Evolutionary conservation across 805 yeast genomes (phyloP).

Genomic region (Metschnikowia amazonensis): DNA sequence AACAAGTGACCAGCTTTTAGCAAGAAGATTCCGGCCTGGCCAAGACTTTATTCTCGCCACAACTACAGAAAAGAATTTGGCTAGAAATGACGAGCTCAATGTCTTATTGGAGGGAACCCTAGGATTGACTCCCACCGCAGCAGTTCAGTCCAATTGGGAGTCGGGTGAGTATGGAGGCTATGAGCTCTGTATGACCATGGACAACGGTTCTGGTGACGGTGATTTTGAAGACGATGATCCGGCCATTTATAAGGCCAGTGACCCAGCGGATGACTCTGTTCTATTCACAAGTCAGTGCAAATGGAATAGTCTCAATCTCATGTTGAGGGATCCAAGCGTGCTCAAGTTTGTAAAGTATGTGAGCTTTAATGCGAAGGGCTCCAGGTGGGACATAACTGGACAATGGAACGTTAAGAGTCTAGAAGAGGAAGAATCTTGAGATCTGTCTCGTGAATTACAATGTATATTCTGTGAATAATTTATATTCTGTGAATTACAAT

Average conservation of each 20-base stretch:
- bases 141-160: constrained; percentile 67
- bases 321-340: constrained; percentile 81
- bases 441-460: too few species aligned
- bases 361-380: constrained; percentile 80
- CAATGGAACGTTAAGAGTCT: constrained; percentile 69
- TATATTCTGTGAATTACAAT: too few species aligned
- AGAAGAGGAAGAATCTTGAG: constrained; percentile 34
- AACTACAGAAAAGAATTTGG: constrained; percentile 39
- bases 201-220: constrained; percentile 43
- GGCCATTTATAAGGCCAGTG: constrained; percentile 63
- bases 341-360: constrained; percentile 90
- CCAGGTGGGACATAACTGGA: constrained; percentile 85
- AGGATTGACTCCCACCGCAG: constrained; percentile 66
- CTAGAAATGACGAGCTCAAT: constrained; percentile 35
- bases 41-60: constrained; percentile 92
- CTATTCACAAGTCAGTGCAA: constrained; percentile 74
- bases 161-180: constrained; percentile 92
- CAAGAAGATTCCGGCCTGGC: constrained; percentile 92
- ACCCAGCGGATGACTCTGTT: constrained; percentile 67
- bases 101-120: constrained; percentile 73
- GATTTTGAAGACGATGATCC: constrained; percentile 67
- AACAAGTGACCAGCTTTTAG: constrained; percentile 61
- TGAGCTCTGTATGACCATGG: constrained; percentile 79
- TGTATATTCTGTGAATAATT: too few species aligned
- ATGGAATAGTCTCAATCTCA: constrained; percentile 76